These are phyloP conservation scores for Clausena lansium DNA, from an alignment of 345 rosid species.

Conservation along the genomic window DNA sequence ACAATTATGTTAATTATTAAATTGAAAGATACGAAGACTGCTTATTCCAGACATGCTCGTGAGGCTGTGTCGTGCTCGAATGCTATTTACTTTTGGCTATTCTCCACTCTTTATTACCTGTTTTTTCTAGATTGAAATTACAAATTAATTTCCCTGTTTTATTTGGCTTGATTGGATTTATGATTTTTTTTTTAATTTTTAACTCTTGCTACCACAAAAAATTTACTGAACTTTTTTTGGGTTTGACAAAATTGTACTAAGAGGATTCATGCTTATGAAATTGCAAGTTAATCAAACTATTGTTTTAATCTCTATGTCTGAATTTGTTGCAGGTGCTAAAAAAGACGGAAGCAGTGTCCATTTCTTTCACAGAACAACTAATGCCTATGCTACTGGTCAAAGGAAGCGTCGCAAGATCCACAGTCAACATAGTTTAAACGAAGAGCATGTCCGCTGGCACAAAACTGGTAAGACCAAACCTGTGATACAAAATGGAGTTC, in stretches of 20 bases:
- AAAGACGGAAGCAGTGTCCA: slow-evolving; percentile 81
- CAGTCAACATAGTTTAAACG: slow-evolving; percentile 29
- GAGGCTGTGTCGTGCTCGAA: neutral
- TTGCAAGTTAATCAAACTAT: neutral
- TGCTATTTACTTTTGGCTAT: neutral
- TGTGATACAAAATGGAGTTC: slow-evolving; percentile 58
- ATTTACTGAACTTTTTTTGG: neutral
- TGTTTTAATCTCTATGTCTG: neutral
- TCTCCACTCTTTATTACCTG: neutral
- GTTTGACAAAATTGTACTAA: neutral
- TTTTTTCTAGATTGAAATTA: neutral
- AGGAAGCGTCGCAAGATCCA: slow-evolving; percentile 89
- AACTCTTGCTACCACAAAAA: neutral
- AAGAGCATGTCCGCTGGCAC: slow-evolving; percentile 90
- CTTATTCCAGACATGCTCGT: neutral
- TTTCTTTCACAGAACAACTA: slow-evolving; percentile 72
- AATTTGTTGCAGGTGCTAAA: slow-evolving; percentile 58
- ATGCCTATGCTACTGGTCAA: slow-evolving; percentile 90
- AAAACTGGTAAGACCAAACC: slow-evolving; percentile 89
- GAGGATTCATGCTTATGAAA: neutral
- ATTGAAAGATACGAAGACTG: neutral
- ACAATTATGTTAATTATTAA: neutral
- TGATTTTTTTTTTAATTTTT: neutral
- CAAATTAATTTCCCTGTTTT: neutral
- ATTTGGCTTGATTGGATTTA: neutral